These are phyloP conservation scores for Alternaria angustiovoidea DNA, from an alignment of 2,329 filamentous ascomycete genomes.

Conservation along the genomic window DNA sequence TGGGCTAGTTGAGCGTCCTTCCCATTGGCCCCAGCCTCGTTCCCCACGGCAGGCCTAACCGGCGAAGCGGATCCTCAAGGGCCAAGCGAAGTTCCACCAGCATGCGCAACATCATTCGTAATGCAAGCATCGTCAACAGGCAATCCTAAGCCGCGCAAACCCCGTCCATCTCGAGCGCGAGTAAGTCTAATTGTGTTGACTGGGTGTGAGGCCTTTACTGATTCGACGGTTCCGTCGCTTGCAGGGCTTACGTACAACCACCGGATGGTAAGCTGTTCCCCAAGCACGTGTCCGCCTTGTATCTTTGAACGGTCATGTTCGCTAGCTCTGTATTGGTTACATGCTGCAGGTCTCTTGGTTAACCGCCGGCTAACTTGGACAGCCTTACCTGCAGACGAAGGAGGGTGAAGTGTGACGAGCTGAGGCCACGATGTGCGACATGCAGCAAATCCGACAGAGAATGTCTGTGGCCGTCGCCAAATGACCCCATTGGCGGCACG, in stretches of 20 bases:
- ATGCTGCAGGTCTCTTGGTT: not conserved
- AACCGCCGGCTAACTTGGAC: slow-evolving; percentile 18
- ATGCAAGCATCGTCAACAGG: slow-evolving; percentile 41
- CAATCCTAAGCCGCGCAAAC: slow-evolving; percentile 44
- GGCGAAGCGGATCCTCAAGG: slow-evolving; percentile 30
- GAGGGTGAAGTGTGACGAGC: slow-evolving; percentile 62
- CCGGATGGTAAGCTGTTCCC: slow-evolving; percentile 51
- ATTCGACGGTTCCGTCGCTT: not conserved
- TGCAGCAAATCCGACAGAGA: slow-evolving; percentile 55
- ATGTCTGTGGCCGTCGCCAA: slow-evolving; percentile 50
- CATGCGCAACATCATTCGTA: slow-evolving; percentile 31
- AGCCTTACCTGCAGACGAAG: slow-evolving; percentile 57
- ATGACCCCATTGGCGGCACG: slow-evolving; percentile 12
- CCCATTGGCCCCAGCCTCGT: slow-evolving; percentile 15
- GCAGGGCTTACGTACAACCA: slow-evolving; percentile 54
- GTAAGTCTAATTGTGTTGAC: slow-evolving; percentile 2
- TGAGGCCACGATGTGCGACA: slow-evolving; percentile 54
- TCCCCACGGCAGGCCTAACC: slow-evolving; percentile 15
- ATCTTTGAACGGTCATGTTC: not conserved
- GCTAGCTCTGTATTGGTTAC: not conserved
- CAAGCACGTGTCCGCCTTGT: not conserved
- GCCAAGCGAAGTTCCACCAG: slow-evolving; percentile 37
- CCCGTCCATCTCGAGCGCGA: slow-evolving; percentile 54
- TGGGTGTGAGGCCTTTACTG: not conserved
- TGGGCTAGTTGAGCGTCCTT: slow-evolving; percentile 6